A percentile compares a stretch with the other conserved stretches of the same genome.
Evolutionary conservation across 805 yeast species (phyloP).

Genomic region (Myxozyma vanderwaltii): DNA sequence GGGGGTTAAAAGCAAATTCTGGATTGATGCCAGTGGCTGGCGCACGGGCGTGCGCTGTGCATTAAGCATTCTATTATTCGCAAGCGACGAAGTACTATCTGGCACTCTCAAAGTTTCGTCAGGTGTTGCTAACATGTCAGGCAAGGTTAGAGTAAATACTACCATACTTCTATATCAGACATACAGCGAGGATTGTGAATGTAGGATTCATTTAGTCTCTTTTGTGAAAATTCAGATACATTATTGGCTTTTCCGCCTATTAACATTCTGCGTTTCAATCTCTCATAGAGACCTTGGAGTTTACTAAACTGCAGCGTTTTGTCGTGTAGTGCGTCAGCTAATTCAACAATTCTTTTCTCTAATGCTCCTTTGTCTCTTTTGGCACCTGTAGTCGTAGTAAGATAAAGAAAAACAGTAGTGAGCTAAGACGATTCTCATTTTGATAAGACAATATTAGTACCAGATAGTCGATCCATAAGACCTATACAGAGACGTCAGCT

Average conservation of each 20-base stretch:
- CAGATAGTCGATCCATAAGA: not conserved
- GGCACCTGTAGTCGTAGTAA: not conserved
- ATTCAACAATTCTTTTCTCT: slow-evolving; percentile 9
- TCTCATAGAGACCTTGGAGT: slow-evolving; percentile 23
- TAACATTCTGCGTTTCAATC: slow-evolving; percentile 17
- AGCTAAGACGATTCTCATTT: too few relatives aligned
- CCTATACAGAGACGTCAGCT: slow-evolving; percentile 1
- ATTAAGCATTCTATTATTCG: not conserved
- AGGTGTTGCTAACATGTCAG: not conserved
- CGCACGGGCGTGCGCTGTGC: slow-evolving; percentile 1
- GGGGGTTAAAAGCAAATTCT: slow-evolving; percentile 7
- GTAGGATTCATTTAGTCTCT: not conserved
- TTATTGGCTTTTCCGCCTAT: not conserved
- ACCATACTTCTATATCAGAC: not conserved
- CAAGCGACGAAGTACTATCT: not conserved
- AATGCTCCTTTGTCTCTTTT: slow-evolving; percentile 8
- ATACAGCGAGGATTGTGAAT: not conserved
- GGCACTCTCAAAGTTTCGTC: not conserved
- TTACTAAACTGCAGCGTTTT: slow-evolving; percentile 17
- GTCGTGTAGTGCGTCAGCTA: slow-evolving; percentile 12
- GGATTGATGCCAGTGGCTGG: slow-evolving; percentile 5
- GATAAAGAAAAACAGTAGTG: too few relatives aligned
- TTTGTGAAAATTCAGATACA: not conserved
- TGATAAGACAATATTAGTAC: too few relatives aligned
- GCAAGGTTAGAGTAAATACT: not conserved